Conservation (phyloP, 164 flowering plant genomes). For the Cinnamomum micranthum region DNA sequence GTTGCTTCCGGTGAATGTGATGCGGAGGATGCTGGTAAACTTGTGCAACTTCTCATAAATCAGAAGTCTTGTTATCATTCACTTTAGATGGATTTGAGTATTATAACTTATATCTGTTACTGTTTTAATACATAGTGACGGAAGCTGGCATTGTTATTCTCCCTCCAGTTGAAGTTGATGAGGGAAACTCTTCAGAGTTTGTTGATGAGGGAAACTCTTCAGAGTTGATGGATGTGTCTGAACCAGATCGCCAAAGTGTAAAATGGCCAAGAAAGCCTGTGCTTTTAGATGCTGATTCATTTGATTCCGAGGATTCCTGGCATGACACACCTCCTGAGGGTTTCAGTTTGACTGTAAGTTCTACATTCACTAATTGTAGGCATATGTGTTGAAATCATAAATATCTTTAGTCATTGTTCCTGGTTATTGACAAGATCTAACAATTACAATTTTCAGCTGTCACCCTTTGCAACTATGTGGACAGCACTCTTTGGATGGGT, state of each 20-base stretch:
- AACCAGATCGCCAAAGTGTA: constrained; percentile 27
- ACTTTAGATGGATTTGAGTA: constrained; percentile 1
- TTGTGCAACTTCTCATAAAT: neutral
- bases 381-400: neutral
- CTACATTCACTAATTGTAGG: neutral
- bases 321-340: constrained; percentile 80
- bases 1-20: constrained; percentile 66
- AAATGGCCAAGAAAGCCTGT: constrained; percentile 64
- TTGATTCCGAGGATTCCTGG: constrained; percentile 72
- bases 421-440: neutral
- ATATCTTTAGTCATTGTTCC: neutral
- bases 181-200: constrained; percentile 22
- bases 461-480: constrained; percentile 88
- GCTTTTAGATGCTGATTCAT: constrained; percentile 32
- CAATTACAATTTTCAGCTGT: constrained; percentile 42
- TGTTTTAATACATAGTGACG: constrained; percentile 36
- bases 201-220: constrained; percentile 22
- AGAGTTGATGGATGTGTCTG: constrained; percentile 28
- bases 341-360: constrained; percentile 63
- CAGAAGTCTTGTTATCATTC: constrained; percentile 3
- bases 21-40: constrained; percentile 57
- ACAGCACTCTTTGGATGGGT: constrained; percentile 81
- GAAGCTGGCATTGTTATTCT: constrained; percentile 67
- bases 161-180: constrained; percentile 36
- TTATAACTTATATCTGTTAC: neutral